Conservation (phyloP, 768 basidiomycete species). For the Lentinula edodes region DNA sequence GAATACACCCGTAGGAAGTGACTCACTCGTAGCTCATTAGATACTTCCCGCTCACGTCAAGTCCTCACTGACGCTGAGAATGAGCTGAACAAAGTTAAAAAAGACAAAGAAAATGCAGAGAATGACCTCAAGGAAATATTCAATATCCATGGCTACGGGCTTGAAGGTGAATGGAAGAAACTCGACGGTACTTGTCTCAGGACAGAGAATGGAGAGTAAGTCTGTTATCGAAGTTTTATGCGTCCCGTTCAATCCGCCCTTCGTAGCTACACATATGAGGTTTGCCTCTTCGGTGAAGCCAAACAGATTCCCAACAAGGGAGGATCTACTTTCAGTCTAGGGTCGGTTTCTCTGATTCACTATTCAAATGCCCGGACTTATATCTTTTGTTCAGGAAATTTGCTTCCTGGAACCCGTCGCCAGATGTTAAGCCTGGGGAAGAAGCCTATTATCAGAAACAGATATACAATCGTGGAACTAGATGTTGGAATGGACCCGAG, state of each 20-base stretch:
- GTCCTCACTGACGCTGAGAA: conserved; percentile 60
- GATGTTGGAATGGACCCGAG: conserved; percentile 96
- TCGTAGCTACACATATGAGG: conserved; percentile 84
- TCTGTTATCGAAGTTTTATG: conserved; percentile 14
- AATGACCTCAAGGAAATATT: conserved; percentile 64
- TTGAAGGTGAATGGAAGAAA: conserved; percentile 94
- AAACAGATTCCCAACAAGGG: conserved; percentile 85
- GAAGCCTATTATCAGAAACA: conserved; percentile 79
- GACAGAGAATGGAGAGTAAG: conserved; percentile 87
- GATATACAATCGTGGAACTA: conserved; percentile 75
- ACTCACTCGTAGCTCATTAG: conserved; percentile 23
- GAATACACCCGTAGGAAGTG: not conserved
- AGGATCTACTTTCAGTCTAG: conserved; percentile 70
- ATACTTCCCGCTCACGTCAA: conserved; percentile 58
- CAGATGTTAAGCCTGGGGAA: conserved; percentile 51
- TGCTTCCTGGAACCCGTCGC: conserved; percentile 69
- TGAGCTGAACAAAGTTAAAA: conserved; percentile 43
- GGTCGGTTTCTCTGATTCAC: conserved; percentile 46
- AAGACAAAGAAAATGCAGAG: conserved; percentile 49
- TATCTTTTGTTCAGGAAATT: conserved; percentile 49
- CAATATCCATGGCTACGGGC: conserved; percentile 60
- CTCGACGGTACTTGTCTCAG: conserved; percentile 76
- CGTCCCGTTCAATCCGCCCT: not conserved
- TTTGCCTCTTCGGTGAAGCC: conserved; percentile 87
- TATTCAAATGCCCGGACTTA: not conserved